These are phyloP conservation scores for Pichia phayaonensis DNA, from an alignment of 805 yeast species.

Conservation along the genomic window DNA sequence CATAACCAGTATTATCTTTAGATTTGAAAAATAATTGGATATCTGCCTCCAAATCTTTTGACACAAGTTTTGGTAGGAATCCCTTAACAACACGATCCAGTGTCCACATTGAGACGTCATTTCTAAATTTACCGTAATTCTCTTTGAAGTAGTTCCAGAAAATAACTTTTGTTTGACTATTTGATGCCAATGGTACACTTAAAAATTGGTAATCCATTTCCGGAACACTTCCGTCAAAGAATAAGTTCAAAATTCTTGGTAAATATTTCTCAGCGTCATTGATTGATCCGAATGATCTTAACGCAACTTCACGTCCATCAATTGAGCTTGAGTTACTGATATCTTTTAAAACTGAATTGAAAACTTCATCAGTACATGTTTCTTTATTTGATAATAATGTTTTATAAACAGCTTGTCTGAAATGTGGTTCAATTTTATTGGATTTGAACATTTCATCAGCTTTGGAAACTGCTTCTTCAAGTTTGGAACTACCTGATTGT, in stretches of 20 bases:
- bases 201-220: constrained; percentile 55
- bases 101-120: constrained; percentile 31
- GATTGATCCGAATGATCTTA: constrained; percentile 46
- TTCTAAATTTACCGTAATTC: constrained; percentile 39
- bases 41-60: constrained; percentile 30
- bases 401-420: constrained; percentile 36
- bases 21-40: constrained; percentile 36
- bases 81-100: constrained; percentile 29
- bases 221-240: constrained; percentile 40
- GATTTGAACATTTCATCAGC: constrained; percentile 10
- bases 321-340: constrained; percentile 43
- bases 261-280: constrained; percentile 29
- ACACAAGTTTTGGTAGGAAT: constrained; percentile 29
- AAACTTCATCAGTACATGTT: constrained; percentile 27
- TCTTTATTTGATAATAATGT: constrained; percentile 34
- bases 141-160: constrained; percentile 45
- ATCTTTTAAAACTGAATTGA: constrained; percentile 39
- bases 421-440: constrained; percentile 29
- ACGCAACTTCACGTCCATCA: constrained; percentile 52
- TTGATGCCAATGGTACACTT: constrained; percentile 38
- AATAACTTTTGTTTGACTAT: constrained; percentile 33
- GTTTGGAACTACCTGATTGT: constrained; percentile 32
- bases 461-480: constrained; percentile 29
- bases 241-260: constrained; percentile 31
- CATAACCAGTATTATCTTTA: constrained; percentile 47